Conservation (phyloP, 2,329 filamentous ascomycete species). For the Aspergillus viridinutans region DNA sequence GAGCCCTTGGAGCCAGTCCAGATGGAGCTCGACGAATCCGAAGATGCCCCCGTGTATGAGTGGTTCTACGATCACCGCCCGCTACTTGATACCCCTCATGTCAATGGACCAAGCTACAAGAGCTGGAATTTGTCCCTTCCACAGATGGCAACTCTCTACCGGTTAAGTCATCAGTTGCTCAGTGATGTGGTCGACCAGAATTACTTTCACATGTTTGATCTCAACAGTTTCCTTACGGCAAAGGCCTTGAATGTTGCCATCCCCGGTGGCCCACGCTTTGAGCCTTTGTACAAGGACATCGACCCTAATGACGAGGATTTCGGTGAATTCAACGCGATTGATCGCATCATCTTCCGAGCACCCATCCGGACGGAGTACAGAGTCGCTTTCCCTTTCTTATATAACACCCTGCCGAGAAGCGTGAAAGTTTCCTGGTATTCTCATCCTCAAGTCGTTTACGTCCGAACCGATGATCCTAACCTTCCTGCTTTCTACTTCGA, state of each 20-base stretch:
- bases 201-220: constrained; percentile 96
- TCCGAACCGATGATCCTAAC: constrained; percentile 78
- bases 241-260: constrained; percentile 97
- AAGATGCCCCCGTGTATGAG: constrained; percentile 85
- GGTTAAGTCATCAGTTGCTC: constrained; percentile 82
- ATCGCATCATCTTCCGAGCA: constrained; percentile 95
- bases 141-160: constrained; percentile 94
- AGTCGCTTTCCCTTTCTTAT: constrained; percentile 89
- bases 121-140: constrained; percentile 87
- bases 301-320: constrained; percentile 99
- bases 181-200: constrained; percentile 94
- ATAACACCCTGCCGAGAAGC: constrained; percentile 92
- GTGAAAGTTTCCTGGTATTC: constrained; percentile 94
- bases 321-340: constrained; percentile 98
- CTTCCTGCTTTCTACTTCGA: constrained; percentile 97
- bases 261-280: constrained; percentile 93
- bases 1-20: constrained; percentile 97
- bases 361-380: constrained; percentile 94
- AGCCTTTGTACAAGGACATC: constrained; percentile 96
- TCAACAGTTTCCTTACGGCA: constrained; percentile 90
- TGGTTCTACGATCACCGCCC: constrained; percentile 98
- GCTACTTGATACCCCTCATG: constrained; percentile 83
- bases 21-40: constrained; percentile 92
- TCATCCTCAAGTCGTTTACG: constrained; percentile 87
- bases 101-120: constrained; percentile 96